Conservation (phyloP, 2,329 filamentous ascomycete species). For the Aureobasidium pullulans region DNA sequence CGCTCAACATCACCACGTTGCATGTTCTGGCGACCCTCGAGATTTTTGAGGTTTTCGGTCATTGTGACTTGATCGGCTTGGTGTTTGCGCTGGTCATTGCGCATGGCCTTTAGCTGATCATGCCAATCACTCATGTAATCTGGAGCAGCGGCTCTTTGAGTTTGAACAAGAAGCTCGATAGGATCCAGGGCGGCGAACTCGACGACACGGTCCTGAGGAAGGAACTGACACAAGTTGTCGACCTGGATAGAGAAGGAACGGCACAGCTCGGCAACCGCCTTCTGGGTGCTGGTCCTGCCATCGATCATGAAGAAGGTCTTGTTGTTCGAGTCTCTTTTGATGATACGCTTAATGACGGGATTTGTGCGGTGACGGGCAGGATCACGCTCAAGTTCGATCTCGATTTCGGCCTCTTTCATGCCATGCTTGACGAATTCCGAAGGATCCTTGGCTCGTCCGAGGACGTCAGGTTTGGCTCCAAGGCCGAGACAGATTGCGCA, state of each 20-base stretch:
- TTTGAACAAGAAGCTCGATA: conserved; percentile 74
- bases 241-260: conserved; percentile 79
- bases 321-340: conserved; percentile 61
- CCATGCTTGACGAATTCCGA: conserved; percentile 94
- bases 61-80: conserved; percentile 33
- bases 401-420: conserved; percentile 66
- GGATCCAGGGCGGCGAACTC: conserved; percentile 84
- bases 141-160: conserved; percentile 79
- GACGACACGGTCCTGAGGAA: conserved; percentile 91
- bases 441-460: conserved; percentile 77
- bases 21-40: conserved; percentile 66
- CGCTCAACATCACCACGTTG: conserved; percentile 78
- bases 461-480: conserved; percentile 71
- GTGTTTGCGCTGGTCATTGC: conserved; percentile 60
- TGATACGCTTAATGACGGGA: conserved; percentile 65
- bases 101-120: conserved; percentile 61
- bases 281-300: conserved; percentile 52
- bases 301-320: conserved; percentile 73
- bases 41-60: conserved; percentile 50
- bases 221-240: conserved; percentile 94
- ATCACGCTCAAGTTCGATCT: conserved; percentile 76
- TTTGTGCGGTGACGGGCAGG: conserved; percentile 53
- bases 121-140: conserved; percentile 76
- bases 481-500: conserved; percentile 93
- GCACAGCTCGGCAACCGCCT: conserved; percentile 60